Base-by-base conservation (phyloP, 2,329 filamentous ascomycete species). In the Teratosphaeria pseudoeucalypti region DNA sequence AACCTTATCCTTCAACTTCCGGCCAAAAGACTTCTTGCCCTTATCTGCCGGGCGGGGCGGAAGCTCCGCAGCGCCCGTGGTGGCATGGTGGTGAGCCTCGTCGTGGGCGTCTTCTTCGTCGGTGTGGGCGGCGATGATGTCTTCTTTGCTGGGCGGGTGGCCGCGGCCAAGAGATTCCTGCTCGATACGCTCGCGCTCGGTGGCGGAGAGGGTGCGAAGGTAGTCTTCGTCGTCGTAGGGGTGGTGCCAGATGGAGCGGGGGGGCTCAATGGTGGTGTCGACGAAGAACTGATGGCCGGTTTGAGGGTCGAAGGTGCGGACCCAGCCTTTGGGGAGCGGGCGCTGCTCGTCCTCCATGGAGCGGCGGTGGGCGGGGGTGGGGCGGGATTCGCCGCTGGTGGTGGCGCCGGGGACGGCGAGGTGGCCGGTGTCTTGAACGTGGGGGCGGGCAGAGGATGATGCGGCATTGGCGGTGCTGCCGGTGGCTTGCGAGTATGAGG, bases 251-350 rank as follows among this genome's bases (percentile, higher is more conserved):
- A 82, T 84, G 59, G 79, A 80, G 54, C 81, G 78, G 0, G 82
- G 82, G 0, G 82, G 82, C 12, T 78, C 71, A 32, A 74, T 70
- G 34, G 66, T 77, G 1, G 81, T 85, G 70, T 85, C 80, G 66
- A 85, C 82, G 71, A 83, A 85, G 78, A 84, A 86, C 65, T 85
- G 82, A 66, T 85, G 83, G 19, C 78, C 68, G 12, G 75, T 76
- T 57, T 79, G 66, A 0, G 76, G 68, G 66, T 86, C 83, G 68
- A 79, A 85, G 60, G 78, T 76, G 2, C 83, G 74, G 1, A 84
- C 72, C 83, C 83, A 85, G 52, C 82, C 82, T 14, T 70, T 60
- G 0, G 83, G 82, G 0, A 85, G 74, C 1, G 78, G 74, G 4
- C 83, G 77, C 9, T 74, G 70, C 65, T 84, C 81, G 64, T 85